A percentile compares a stretch with the other conserved stretches of the same genome.
Conservation (phyloP, 108 stramenopile genomes). For the Cyclostephanos tholiformis region DNA sequence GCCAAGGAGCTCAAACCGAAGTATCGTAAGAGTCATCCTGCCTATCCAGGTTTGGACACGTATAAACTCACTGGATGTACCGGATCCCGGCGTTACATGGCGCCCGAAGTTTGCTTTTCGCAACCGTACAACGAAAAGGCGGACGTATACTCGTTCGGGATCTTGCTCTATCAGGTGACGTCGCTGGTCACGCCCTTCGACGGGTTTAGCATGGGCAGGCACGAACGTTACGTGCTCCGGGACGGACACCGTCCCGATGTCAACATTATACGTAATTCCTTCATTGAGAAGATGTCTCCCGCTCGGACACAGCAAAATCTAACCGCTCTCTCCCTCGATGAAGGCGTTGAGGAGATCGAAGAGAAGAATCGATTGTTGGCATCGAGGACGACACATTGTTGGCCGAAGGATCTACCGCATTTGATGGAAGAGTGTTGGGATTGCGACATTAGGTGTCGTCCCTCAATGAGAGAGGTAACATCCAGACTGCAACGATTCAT, state of each 20-base stretch:
- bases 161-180: constrained; percentile 71
- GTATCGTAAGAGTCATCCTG: background rate
- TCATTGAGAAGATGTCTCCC: background rate
- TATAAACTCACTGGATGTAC: constrained; percentile 71
- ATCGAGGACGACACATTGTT: background rate
- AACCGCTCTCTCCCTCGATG: background rate
- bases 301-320: background rate
- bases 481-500: no score
- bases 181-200: constrained; percentile 53
- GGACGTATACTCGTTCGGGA: constrained; percentile 69
- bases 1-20: constrained; percentile 59
- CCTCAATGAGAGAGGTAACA: constrained; percentile 11
- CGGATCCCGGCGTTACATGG: constrained; percentile 70
- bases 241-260: constrained; percentile 11
- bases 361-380: constrained; percentile 9
- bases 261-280: background rate
- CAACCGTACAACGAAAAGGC: constrained; percentile 44
- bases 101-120: constrained; percentile 60
- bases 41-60: constrained; percentile 32
- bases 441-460: constrained; percentile 20
- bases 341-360: background rate
- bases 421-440: constrained; percentile 32
- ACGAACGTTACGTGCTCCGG: constrained; percentile 26
- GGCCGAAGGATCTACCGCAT: constrained; percentile 20
- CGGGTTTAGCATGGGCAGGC: constrained; percentile 22